A percentile compares a stretch with the other conserved stretches of the same genome.
Evolutionary conservation across 164 flowering plant species (phyloP).

Genomic region (Umbilicus rupestris): DNA sequence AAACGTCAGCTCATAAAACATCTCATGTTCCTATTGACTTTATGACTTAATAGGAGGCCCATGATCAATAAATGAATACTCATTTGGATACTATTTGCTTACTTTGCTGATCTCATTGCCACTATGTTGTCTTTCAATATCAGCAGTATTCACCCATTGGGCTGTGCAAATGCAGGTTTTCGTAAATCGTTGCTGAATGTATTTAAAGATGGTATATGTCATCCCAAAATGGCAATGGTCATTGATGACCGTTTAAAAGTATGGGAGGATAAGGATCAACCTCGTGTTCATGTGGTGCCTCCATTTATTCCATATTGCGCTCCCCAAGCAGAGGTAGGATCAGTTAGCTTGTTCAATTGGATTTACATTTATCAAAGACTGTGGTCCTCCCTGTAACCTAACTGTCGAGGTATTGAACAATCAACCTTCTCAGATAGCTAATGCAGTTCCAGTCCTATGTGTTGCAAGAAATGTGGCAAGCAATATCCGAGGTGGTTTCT

Average conservation of each 20-base stretch:
- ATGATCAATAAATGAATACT: constrained; percentile 42
- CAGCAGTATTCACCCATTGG: not conserved
- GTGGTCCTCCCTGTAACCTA: not conserved
- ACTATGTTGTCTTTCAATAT: too few relatives aligned
- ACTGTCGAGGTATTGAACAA: not conserved
- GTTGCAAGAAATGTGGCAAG: constrained; percentile 99
- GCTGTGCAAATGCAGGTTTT: constrained; percentile 32
- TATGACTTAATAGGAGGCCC: too few relatives aligned
- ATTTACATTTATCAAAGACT: not conserved
- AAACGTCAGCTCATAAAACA: not conserved
- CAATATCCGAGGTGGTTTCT: constrained; percentile 89
- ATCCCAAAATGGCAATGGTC: constrained; percentile 99
- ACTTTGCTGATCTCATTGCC: not conserved
- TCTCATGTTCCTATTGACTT: not conserved
- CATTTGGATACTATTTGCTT: constrained; percentile 61
- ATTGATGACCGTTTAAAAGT: constrained; percentile 94
- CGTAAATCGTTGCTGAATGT: constrained; percentile 82
- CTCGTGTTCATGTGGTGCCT: constrained; percentile 96
- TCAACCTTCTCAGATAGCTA: constrained; percentile 46
- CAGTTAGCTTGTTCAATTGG: not conserved
- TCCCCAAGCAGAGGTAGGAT: constrained; percentile 92
- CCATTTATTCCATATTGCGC: constrained; percentile 92
- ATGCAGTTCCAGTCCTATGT: constrained; percentile 84
- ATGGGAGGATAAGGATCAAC: constrained; percentile 95
- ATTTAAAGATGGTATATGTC: constrained; percentile 71